phyloP scores from a whole-genome alignment of 768 basidiomycete species.

The Leucogyrophana mollusca region DNA sequence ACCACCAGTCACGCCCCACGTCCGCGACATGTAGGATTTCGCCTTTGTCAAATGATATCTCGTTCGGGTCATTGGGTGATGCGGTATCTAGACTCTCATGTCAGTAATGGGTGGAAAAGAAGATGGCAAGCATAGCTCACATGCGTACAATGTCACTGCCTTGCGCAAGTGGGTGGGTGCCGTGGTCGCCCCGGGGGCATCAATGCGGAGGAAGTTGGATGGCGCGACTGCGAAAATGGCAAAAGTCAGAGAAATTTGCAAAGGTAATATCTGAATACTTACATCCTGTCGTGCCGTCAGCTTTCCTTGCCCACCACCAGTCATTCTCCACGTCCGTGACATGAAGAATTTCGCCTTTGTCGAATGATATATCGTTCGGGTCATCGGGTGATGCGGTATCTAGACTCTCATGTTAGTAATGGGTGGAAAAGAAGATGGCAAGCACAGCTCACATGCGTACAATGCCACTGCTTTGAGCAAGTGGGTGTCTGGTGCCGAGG shows the following conservation, averaged over 20 bases:
- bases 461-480: conserved; percentile 42
- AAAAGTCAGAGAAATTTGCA: not conserved
- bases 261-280: conserved; percentile 15
- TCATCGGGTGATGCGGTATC: conserved; percentile 38
- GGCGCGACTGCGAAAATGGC: too few relatives aligned
- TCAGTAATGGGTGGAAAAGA: conserved; percentile 5
- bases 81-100: conserved; percentile 19
- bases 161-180: conserved; percentile 10
- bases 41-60: conserved; percentile 59
- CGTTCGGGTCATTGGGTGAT: conserved; percentile 25
- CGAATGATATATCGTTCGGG: conserved; percentile 61
- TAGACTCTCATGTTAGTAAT: too few relatives aligned
- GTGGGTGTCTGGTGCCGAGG: not conserved
- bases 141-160: conserved; percentile 55
- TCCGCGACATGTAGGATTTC: conserved; percentile 61
- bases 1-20: conserved; percentile 56
- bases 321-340: conserved; percentile 57
- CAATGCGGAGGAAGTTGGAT: too few relatives aligned
- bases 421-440: too few relatives aligned
- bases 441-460: conserved; percentile 48
- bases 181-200: too few relatives aligned
- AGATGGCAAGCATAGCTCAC: conserved; percentile 33
- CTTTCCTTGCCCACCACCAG: too few relatives aligned
- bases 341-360: conserved; percentile 58
- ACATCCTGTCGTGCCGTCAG: conserved; percentile 40